Percentiles rank a stretch among this genome's conserved stretches.
Evolutionary conservation across 2,329 filamentous ascomycete species (phyloP).

Genomic region (Lasiodiplodia citricola): DNA sequence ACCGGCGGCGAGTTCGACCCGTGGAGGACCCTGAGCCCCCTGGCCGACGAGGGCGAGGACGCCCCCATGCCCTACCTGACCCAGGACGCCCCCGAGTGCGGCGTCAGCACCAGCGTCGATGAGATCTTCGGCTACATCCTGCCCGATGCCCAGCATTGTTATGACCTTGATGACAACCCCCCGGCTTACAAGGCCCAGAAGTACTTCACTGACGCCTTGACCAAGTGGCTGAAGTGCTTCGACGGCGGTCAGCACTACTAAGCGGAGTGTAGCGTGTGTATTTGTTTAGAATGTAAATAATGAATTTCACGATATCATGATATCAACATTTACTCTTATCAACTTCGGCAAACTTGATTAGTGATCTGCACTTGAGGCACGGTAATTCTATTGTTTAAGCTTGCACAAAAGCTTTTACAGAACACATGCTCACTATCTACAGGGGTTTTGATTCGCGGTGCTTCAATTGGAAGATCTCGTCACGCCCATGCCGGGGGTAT

Average conservation of each 20-base stretch:
- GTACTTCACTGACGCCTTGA: conserved; percentile 50
- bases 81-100: conserved; percentile 51
- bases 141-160: conserved; percentile 53
- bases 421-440: too few relatives aligned
- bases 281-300: neutral
- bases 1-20: conserved; percentile 58
- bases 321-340: too few relatives aligned
- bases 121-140: conserved; percentile 58
- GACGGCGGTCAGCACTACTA: neutral
- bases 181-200: conserved; percentile 38
- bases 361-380: too few relatives aligned
- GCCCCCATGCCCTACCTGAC: conserved; percentile 47
- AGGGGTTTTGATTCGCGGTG: too few relatives aligned
- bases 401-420: too few relatives aligned
- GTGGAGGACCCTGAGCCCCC: conserved; percentile 56
- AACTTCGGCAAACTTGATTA: too few relatives aligned
- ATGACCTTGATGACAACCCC: conserved; percentile 48
- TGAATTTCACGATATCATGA: too few relatives aligned
- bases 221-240: conserved; percentile 46
- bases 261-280: too few relatives aligned
- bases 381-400: too few relatives aligned
- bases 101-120: conserved; percentile 39
- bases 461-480: too few relatives aligned
- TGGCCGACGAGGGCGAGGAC: conserved; percentile 48
- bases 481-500: too few relatives aligned